These are phyloP conservation scores for Penicillium sumatraense DNA, from an alignment of 2,329 filamentous ascomycete genomes.

Conservation along the genomic window DNA sequence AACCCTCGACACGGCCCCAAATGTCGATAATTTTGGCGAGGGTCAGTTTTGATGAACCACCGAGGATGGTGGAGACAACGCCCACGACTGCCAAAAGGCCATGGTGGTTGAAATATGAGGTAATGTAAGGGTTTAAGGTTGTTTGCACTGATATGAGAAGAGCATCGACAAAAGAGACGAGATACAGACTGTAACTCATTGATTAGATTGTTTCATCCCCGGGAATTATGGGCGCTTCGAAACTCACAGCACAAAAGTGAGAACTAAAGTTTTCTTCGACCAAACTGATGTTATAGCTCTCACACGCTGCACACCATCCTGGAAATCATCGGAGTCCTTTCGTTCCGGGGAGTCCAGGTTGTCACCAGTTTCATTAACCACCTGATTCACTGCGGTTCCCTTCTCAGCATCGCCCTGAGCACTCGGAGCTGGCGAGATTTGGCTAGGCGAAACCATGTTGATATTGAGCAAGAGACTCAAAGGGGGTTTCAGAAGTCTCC, in stretches of 20 bases:
- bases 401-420: background rate
- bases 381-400: background rate
- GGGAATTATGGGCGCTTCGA: background rate
- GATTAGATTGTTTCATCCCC: background rate
- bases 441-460: background rate
- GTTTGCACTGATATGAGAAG: slow-evolving; percentile 6
- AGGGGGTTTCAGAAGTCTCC: background rate
- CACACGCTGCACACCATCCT: slow-evolving; percentile 11
- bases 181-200: slow-evolving; percentile 4
- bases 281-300: slow-evolving; percentile 11
- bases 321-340: slow-evolving; percentile 4
- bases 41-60: slow-evolving; percentile 11
- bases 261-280: slow-evolving; percentile 7
- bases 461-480: background rate
- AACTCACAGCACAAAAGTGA: slow-evolving; percentile 15
- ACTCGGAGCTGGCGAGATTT: background rate
- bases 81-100: slow-evolving; percentile 11
- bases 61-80: slow-evolving; percentile 15
- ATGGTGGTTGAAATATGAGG: slow-evolving; percentile 8
- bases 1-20: slow-evolving; percentile 14
- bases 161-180: slow-evolving; percentile 12
- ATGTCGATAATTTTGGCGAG: slow-evolving; percentile 14
- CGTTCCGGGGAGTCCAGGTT: background rate
- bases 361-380: background rate
- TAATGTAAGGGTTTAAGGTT: slow-evolving; percentile 9